Evolutionary conservation across 495 filamentous ascomycete genomes (phyloP).

Genomic region (Xylaria palmicola): DNA sequence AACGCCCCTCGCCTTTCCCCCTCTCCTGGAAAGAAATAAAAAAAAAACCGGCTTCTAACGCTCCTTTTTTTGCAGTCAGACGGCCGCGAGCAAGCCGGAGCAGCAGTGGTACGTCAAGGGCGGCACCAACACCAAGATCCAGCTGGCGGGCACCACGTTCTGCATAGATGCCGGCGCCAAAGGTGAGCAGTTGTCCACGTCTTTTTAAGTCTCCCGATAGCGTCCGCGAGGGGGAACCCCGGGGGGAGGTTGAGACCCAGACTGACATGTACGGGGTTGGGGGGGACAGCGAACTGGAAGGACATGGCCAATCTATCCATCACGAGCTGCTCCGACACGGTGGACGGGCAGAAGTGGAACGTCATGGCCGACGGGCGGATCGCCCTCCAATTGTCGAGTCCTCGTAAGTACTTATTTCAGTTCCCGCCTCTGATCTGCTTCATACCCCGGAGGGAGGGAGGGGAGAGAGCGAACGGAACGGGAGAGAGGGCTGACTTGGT

Average conservation of each 20-base stretch:
- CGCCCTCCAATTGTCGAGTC: constrained; percentile 41
- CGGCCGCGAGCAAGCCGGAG: constrained; percentile 37
- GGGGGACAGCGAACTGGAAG: constrained; percentile 50
- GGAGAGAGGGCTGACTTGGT: constrained; percentile 14
- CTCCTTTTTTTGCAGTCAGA: constrained; percentile 32
- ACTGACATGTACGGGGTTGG: background rate
- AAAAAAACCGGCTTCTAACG: background rate
- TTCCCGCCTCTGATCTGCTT: no score
- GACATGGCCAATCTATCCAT: constrained; percentile 50
- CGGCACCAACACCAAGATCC: constrained; percentile 40
- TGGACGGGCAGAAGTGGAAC: constrained; percentile 44
- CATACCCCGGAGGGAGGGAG: no score
- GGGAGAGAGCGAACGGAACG: no score
- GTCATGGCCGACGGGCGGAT: constrained; percentile 51
- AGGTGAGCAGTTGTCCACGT: constrained; percentile 28
- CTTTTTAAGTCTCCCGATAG: no score
- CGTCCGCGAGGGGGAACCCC: no score
- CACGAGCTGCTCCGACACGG: constrained; percentile 42
- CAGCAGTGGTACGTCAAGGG: constrained; percentile 52
- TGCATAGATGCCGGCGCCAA: constrained; percentile 52
- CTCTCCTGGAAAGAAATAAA: background rate
- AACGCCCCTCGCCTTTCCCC: background rate
- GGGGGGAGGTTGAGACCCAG: background rate
- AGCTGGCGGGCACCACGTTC: constrained; percentile 43
- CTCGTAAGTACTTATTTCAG: constrained; percentile 45